Evolutionary conservation across 805 yeast species (phyloP), one percentile per base, ranked within the genome.

Genomic region (Spathaspora sp.): DNA sequence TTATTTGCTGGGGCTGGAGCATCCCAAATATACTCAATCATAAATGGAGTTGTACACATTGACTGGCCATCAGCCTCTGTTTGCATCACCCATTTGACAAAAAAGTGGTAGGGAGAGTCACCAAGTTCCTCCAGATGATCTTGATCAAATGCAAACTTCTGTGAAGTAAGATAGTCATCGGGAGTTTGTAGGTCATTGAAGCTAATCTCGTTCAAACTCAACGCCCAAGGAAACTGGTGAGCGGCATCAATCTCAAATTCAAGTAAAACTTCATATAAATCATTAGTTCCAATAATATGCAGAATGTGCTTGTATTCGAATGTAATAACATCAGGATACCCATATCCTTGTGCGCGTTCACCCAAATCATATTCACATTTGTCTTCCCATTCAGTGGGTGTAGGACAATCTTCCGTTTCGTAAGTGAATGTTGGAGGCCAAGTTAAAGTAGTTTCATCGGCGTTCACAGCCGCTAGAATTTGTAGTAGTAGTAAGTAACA

Each of bases 51-150:
- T 12, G 40, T 20, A 17, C 38, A 31, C 5, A n/a, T 23, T 20
- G 5, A 6, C 8, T 44, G 7, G 10, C 16, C 16, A 10, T 4
- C 14, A 17, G 14, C 6, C 1, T 44, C 28, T 10, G 47, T 14
- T 18, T 44, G 12, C 47, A 44, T 44, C n/a, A 44, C 8, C 47
- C 47, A 44, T 18, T 11, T 17, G 11, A 44, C 47, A 20, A 19
- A 31, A 32, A 44, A 44, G 26, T 44, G 47, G 40, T 35, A 12
- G 8, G 40, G 40, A 14, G 16, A 3, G 11, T 3, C 3, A 35
- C 14, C 8, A 29, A 10, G 14, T 10, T 29, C 14, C 4, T 3
- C 10, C 11, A 9, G 32, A 12, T 29, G 32, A 12, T 29, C 32
- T 10, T 9, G 32, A 29, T 12, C 32, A 29, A 10, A 9, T 10